Conservation (phyloP, 2,329 filamentous ascomycete genomes). For the Colletotrichum viniferum region DNA sequence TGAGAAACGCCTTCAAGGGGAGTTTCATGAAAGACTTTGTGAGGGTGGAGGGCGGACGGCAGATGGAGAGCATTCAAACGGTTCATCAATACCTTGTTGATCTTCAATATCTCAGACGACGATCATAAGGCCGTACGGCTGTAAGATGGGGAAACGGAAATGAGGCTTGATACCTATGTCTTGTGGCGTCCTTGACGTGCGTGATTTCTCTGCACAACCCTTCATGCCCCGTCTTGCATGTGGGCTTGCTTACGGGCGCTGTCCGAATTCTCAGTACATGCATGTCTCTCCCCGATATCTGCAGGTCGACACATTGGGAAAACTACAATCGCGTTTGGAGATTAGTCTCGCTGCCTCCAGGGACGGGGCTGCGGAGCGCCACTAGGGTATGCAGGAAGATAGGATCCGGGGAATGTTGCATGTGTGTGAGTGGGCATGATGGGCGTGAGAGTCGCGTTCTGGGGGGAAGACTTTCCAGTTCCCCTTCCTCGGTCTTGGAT, state of each 20-base stretch:
- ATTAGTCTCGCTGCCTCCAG: neutral
- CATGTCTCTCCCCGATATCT: conserved; percentile 11
- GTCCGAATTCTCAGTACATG: neutral
- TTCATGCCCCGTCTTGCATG: neutral
- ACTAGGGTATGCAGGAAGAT: conserved; percentile 18
- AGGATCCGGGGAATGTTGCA: conserved; percentile 17
- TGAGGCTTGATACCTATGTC: neutral
- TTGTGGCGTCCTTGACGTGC: neutral
- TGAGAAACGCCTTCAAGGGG: neutral
- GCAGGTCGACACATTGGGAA: conserved; percentile 8
- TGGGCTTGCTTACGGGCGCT: conserved; percentile 4
- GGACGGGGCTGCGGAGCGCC: neutral
- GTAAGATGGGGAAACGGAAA: neutral
- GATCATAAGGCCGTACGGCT: neutral
- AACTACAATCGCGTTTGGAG: neutral
- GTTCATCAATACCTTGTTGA: neutral
- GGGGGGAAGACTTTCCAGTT: neutral
- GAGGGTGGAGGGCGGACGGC: neutral
- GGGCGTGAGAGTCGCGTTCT: neutral
- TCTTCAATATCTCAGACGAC: neutral
- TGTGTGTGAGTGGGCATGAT: neutral
- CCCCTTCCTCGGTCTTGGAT: conserved; percentile 8
- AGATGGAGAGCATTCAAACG: neutral
- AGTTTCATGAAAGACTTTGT: neutral
- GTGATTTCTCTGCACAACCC: neutral